These are phyloP conservation scores for Brassica juncea DNA, from an alignment of 345 rosid genomes.

Conservation along the genomic window DNA sequence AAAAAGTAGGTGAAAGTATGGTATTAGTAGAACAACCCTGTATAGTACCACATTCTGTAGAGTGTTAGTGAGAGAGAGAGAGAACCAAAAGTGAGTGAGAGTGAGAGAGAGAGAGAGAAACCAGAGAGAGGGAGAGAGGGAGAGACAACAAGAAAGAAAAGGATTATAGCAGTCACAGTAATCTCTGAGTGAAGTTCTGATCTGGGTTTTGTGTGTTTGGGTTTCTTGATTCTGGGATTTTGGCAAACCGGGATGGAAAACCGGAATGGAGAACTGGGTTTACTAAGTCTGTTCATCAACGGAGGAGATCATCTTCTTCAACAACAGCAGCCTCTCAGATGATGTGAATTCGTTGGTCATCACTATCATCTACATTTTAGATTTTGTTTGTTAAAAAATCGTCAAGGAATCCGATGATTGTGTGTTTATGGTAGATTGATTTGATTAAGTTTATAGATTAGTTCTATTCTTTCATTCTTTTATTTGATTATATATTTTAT, in stretches of 20 bases:
- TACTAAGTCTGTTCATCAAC: conserved; percentile 44
- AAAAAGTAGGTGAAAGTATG: conserved; percentile 36
- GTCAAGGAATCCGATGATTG: conserved; percentile 94
- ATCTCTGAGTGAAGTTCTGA: conserved; percentile 10
- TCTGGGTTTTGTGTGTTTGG: conserved; percentile 24
- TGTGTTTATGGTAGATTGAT: conserved; percentile 57
- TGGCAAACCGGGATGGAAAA: conserved; percentile 41
- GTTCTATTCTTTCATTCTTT: conserved; percentile 84
- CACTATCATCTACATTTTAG: conserved; percentile 47
- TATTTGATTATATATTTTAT: conserved; percentile 42
- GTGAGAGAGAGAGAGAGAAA: conserved; percentile 8
- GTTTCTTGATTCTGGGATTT: conserved; percentile 23
- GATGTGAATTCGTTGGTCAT: conserved; percentile 42
- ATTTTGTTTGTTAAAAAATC: conserved; percentile 37
- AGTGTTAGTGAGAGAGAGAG: conserved; percentile 41
- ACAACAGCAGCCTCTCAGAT: conserved; percentile 43
- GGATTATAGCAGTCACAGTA: neutral
- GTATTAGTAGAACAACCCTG: conserved; percentile 35
- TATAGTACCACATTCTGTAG: conserved; percentile 36
- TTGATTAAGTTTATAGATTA: conserved; percentile 32
- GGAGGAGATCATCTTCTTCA: conserved; percentile 43
- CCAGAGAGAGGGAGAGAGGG: neutral
- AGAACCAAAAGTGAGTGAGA: conserved; percentile 21
- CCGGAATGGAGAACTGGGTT: conserved; percentile 51
- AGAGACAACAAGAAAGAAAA: neutral